A percentile compares a stretch with the other conserved stretches of the same genome.
Conservation (phyloP, 2,329 filamentous ascomycete genomes). For the Alternaria sp. region DNA sequence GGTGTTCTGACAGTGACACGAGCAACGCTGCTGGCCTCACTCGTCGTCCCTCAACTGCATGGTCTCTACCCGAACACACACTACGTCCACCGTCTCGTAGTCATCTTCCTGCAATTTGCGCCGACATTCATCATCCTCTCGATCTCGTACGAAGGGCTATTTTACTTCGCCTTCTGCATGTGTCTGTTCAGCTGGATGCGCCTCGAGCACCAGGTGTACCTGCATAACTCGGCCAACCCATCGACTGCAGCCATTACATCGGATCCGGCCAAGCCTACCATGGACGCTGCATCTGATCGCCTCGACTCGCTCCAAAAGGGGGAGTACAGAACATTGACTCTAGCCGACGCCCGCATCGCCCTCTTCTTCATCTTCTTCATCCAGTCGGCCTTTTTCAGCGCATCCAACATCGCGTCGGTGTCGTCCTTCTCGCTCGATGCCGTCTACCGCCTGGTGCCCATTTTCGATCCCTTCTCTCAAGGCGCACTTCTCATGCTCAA, state of each 20-base stretch:
- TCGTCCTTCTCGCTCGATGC: constrained; percentile 93
- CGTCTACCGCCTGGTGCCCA: constrained; percentile 82
- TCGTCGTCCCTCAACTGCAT: constrained; percentile 82
- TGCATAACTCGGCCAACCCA: constrained; percentile 39
- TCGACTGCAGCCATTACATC: constrained; percentile 14
- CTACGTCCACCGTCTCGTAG: constrained; percentile 86
- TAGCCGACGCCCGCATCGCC: constrained; percentile 85
- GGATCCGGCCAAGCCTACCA: constrained; percentile 49
- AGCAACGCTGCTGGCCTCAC: constrained; percentile 75
- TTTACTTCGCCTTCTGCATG: constrained; percentile 88
- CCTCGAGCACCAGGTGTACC: constrained; percentile 80
- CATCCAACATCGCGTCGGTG: constrained; percentile 92
- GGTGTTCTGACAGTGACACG: constrained; percentile 91
- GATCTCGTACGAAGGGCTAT: constrained; percentile 95
- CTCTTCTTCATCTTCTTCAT: constrained; percentile 95
- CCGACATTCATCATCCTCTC: constrained; percentile 95
- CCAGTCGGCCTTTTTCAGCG: constrained; percentile 96
- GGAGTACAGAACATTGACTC: constrained; percentile 70
- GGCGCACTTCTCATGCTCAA: constrained; percentile 86
- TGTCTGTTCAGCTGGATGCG: constrained; percentile 87
- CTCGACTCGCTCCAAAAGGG: constrained; percentile 39
- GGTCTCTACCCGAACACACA: constrained; percentile 79
- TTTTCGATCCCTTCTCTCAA: constrained; percentile 94
- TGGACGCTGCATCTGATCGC: constrained; percentile 42
- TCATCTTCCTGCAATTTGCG: constrained; percentile 91